phyloP scores from a whole-genome alignment of 2,329 filamentous ascomycete genomes.

The Neonectria coccinea region DNA sequence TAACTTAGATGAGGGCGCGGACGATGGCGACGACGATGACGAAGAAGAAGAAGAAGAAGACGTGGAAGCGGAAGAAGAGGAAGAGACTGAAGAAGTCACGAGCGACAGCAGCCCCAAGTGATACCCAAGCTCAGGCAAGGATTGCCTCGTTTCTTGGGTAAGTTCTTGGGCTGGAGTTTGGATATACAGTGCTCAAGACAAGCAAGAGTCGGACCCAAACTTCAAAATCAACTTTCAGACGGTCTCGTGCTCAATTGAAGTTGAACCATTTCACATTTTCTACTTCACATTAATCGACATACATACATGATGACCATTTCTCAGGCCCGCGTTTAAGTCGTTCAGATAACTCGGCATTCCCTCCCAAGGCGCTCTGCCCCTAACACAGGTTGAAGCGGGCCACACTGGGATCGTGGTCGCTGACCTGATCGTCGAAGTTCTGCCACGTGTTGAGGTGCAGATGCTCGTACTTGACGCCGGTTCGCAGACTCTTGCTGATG shows the following conservation, averaged over 20 bases:
- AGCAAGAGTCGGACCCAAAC: neutral
- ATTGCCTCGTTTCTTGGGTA: neutral
- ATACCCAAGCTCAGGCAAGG: neutral
- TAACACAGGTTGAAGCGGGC: conserved; percentile 71
- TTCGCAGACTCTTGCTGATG: conserved; percentile 65
- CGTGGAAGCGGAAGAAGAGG: conserved; percentile 27
- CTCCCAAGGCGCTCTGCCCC: neutral
- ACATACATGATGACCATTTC: conserved; percentile 18
- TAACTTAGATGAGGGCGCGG: conserved; percentile 56
- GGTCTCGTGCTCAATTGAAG: neutral
- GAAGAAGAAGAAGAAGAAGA: conserved; percentile 43
- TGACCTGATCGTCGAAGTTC: conserved; percentile 64
- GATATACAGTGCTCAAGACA: too few species aligned
- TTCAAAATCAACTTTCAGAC: neutral
- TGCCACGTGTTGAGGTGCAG: conserved; percentile 79
- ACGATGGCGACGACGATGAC: conserved; percentile 50
- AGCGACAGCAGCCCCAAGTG: neutral
- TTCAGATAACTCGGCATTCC: neutral
- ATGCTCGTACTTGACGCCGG: conserved; percentile 68
- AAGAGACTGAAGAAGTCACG: conserved; percentile 1
- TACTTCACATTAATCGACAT: neutral
- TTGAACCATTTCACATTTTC: conserved; percentile 1
- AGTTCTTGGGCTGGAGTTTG: neutral
- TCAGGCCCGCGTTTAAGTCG: neutral
- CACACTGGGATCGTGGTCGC: conserved; percentile 78